A percentile compares a stretch with the other conserved stretches of the same genome.
phyloP scores from a whole-genome alignment of 164 flowering plant species.

The Chimonanthus praecox region DNA sequence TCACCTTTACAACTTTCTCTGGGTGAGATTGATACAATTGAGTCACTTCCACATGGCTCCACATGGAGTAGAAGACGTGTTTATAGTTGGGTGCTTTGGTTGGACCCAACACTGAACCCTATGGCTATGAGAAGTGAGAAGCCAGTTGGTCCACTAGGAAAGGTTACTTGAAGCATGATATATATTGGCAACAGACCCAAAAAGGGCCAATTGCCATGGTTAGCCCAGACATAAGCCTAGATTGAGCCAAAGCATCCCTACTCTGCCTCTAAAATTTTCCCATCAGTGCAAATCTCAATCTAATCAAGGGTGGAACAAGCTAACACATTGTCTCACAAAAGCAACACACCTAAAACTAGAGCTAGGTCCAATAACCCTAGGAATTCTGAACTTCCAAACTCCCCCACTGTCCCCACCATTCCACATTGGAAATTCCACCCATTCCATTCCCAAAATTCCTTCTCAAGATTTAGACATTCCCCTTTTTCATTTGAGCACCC shows the following conservation, averaged over 20 bases:
- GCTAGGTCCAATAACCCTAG: slow-evolving; percentile 7
- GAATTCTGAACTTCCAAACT: slow-evolving; percentile 2
- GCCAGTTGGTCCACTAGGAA: too few species aligned
- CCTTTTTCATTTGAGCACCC: background rate
- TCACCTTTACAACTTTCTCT: too few species aligned
- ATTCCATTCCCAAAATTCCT: background rate
- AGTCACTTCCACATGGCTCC: too few species aligned
- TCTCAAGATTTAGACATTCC: background rate
- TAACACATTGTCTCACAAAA: slow-evolving; percentile 7
- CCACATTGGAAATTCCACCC: background rate
- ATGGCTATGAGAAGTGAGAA: too few species aligned
- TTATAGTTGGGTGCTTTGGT: too few species aligned
- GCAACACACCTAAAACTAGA: slow-evolving; percentile 4
- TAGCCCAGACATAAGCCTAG: slow-evolving; percentile 14
- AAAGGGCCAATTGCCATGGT: background rate
- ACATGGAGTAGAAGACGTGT: too few species aligned
- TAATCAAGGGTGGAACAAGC: background rate
- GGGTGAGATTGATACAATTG: too few species aligned
- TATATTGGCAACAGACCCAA: too few species aligned
- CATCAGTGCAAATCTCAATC: slow-evolving; percentile 1
- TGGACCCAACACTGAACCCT: too few species aligned
- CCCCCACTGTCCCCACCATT: background rate
- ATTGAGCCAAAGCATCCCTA: slow-evolving; percentile 12
- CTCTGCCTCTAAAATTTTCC: background rate
- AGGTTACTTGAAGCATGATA: too few species aligned